A percentile compares a stretch with the other conserved stretches of the same genome.
Evolutionary conservation across 441 rosid genomes (phyloP).

Genomic region (Dalechampia spathulata): DNA sequence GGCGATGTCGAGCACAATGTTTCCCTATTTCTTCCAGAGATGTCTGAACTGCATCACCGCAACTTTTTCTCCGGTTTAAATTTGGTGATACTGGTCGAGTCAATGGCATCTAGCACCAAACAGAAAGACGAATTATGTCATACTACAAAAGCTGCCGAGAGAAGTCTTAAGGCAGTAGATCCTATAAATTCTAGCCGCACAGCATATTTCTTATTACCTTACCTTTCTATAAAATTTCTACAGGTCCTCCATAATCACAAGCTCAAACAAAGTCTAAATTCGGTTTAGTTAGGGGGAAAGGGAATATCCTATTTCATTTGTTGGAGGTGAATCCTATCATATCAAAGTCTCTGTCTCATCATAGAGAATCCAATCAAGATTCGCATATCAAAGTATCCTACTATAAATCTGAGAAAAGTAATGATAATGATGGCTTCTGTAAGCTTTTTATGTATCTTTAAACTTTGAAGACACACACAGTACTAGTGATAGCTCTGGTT

Average conservation of each 20-base stretch:
- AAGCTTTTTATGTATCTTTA: not conserved
- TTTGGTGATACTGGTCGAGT: constrained; percentile 90
- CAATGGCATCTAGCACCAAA: constrained; percentile 54
- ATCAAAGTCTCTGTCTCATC: not conserved
- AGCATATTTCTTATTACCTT: not conserved
- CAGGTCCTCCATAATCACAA: not conserved
- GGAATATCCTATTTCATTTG: not conserved
- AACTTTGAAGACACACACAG: not conserved
- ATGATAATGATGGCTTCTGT: not conserved
- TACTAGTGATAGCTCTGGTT: not conserved
- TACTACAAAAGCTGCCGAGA: not conserved
- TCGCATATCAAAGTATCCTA: not conserved
- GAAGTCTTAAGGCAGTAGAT: not conserved
- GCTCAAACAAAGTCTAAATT: constrained; percentile 1
- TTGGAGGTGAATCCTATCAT: not conserved
- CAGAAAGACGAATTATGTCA: constrained; percentile 1
- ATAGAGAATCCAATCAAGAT: not conserved
- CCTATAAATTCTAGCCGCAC: not conserved
- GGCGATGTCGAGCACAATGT: constrained; percentile 39
- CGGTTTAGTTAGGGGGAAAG: not conserved
- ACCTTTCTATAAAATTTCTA: not conserved
- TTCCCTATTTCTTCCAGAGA: constrained; percentile 41
- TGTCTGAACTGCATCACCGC: constrained; percentile 46
- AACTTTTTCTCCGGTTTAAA: constrained; percentile 74
- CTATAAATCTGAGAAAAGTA: not conserved